phyloP scores from a whole-genome alignment of 148 eudicot species.

The Bassia scoparia region DNA sequence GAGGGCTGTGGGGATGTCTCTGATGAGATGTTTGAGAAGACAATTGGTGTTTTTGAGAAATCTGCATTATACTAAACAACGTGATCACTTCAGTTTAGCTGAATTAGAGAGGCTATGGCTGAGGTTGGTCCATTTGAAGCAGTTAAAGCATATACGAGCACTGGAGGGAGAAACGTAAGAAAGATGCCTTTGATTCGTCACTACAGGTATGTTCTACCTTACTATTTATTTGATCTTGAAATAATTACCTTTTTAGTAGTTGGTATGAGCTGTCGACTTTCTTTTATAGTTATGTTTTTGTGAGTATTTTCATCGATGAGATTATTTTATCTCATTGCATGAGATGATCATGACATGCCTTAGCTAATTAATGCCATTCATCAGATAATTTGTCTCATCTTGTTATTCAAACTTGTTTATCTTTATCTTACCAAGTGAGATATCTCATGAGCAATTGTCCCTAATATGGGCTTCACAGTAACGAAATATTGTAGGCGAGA shows the following conservation, averaged over 20 bases:
- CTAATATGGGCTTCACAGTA: no score
- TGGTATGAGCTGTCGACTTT: neutral
- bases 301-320: no score
- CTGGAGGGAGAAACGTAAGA: constrained; percentile 75
- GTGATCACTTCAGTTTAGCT: constrained; percentile 56
- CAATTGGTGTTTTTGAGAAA: constrained; percentile 81
- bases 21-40: constrained; percentile 71
- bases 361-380: no score
- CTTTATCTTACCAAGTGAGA: no score
- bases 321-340: no score
- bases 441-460: no score
- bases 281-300: neutral
- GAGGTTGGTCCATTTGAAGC: constrained; percentile 55
- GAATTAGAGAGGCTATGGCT: constrained; percentile 57
- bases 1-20: constrained; percentile 43
- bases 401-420: no score
- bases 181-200: constrained; percentile 85
- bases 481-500: no score
- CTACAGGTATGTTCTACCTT: constrained; percentile 59
- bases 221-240: neutral
- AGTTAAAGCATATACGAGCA: constrained; percentile 51
- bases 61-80: constrained; percentile 59
- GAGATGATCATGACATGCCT: no score
- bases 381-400: no score
- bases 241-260: neutral